A percentile compares a stretch with the other conserved stretches of the same genome.
Evolutionary conservation across 306 rosid genomes (phyloP).

Genomic region (Begonia peltatifolia): DNA sequence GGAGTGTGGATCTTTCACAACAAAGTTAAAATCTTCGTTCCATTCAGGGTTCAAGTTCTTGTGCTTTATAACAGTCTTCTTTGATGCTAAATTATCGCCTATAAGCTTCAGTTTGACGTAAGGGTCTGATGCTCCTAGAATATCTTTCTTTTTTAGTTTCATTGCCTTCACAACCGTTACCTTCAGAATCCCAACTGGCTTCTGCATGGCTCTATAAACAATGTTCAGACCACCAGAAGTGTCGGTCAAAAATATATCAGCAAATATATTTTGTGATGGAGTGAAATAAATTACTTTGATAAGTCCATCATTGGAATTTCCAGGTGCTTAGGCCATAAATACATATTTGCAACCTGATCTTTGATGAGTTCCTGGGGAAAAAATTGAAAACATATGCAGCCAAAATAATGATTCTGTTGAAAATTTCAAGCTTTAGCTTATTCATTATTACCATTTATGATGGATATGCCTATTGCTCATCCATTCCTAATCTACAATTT

Average conservation of each 20-base stretch:
- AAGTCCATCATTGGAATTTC: constrained; percentile 66
- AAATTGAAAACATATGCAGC: too few species aligned
- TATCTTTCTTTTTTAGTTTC: constrained; percentile 80
- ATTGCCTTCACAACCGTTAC: constrained; percentile 70
- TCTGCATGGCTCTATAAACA: constrained; percentile 40
- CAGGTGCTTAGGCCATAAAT: constrained; percentile 71
- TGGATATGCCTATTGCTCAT: too few species aligned
- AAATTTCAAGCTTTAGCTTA: too few species aligned
- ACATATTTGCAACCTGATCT: constrained; percentile 59
- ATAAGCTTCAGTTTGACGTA: constrained; percentile 65
- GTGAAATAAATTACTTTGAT: constrained; percentile 36
- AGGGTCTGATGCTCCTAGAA: constrained; percentile 89
- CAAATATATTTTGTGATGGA: neutral
- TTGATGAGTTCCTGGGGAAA: constrained; percentile 44
- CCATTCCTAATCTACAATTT: too few species aligned
- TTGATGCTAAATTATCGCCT: constrained; percentile 59
- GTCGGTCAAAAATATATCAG: neutral
- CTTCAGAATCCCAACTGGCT: constrained; percentile 87
- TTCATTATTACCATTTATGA: too few species aligned
- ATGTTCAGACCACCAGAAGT: constrained; percentile 1
- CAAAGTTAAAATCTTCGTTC: constrained; percentile 75
- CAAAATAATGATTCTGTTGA: too few species aligned
- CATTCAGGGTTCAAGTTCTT: constrained; percentile 81
- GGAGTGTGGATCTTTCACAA: constrained; percentile 62
- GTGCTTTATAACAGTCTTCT: constrained; percentile 67